These are phyloP conservation scores for Amyloporia xantha DNA, from an alignment of 768 basidiomycete species.

Conservation along the genomic window DNA sequence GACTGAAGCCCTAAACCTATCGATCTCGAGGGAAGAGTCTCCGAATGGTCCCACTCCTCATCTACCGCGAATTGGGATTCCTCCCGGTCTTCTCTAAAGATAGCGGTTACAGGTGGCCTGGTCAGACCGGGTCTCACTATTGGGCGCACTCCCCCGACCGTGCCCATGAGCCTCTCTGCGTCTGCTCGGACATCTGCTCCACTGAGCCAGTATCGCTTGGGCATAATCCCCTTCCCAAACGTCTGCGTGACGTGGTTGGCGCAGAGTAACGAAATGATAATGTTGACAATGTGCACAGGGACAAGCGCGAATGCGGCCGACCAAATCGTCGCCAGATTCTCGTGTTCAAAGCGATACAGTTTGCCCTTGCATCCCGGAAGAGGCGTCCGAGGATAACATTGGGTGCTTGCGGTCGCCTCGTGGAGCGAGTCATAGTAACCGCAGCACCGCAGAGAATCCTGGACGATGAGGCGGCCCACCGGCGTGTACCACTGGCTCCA, in stretches of 20 bases:
- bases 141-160: constrained; percentile 9
- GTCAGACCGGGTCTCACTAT: constrained; percentile 18
- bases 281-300: constrained; percentile 53
- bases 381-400: constrained; percentile 54
- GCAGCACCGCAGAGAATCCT: constrained; percentile 59
- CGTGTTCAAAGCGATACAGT: constrained; percentile 47
- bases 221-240: constrained; percentile 63
- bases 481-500: constrained; percentile 63
- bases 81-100: constrained; percentile 20
- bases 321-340: constrained; percentile 42
- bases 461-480: constrained; percentile 47
- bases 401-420: constrained; percentile 47
- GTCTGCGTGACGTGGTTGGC: constrained; percentile 57
- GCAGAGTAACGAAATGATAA: constrained; percentile 54
- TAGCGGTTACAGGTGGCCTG: constrained; percentile 11
- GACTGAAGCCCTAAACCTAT: too few relatives aligned
- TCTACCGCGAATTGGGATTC: background rate
- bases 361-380: constrained; percentile 64
- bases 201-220: constrained; percentile 49
- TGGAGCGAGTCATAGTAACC: constrained; percentile 59
- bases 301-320: constrained; percentile 47
- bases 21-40: too few relatives aligned
- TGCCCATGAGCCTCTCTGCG: constrained; percentile 16
- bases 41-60: background rate
- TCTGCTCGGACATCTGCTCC: constrained; percentile 35